Conservation (phyloP, 495 filamentous ascomycete genomes). For the Penicillium lividum region DNA sequence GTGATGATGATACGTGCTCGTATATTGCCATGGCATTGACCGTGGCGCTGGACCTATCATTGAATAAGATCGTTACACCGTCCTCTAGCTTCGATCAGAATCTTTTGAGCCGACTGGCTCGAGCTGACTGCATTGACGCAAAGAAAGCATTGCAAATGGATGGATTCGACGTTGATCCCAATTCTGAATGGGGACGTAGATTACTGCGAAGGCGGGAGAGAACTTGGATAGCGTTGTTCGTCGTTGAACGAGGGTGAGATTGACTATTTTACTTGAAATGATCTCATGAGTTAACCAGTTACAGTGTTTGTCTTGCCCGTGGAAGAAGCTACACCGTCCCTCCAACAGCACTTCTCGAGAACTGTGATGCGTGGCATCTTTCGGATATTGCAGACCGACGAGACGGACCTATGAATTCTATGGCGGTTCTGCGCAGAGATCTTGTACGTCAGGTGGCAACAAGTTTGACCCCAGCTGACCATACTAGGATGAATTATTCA, state of each 20-base stretch:
- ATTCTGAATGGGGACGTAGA: constrained; percentile 57
- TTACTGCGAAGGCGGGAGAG: constrained; percentile 65
- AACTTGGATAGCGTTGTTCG: constrained; percentile 70
- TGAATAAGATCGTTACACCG: constrained; percentile 67
- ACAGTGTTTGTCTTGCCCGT: constrained; percentile 66
- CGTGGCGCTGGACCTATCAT: constrained; percentile 65
- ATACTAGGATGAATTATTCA: constrained; percentile 58
- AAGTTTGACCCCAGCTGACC: background rate
- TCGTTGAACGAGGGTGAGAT: constrained; percentile 66
- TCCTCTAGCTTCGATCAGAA: constrained; percentile 50
- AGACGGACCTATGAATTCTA: constrained; percentile 68
- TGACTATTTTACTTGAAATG: no score
- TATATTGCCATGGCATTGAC: constrained; percentile 69
- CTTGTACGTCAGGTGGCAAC: constrained; percentile 46
- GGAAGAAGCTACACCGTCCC: constrained; percentile 69
- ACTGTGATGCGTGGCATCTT: constrained; percentile 68
- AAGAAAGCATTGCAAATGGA: constrained; percentile 65
- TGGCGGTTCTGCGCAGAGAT: constrained; percentile 67
- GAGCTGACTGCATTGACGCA: constrained; percentile 66
- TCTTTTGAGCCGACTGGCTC: constrained; percentile 51
- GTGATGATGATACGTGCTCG: constrained; percentile 71
- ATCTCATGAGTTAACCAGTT: background rate
- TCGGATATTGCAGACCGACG: constrained; percentile 62
- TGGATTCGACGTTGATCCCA: constrained; percentile 65
- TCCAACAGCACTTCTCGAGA: constrained; percentile 60